A percentile compares a stretch with the other conserved stretches of the same genome.
Evolutionary conservation across 495 filamentous ascomycete genomes (phyloP).

Genomic region (Pyrenopolyporus hunteri): DNA sequence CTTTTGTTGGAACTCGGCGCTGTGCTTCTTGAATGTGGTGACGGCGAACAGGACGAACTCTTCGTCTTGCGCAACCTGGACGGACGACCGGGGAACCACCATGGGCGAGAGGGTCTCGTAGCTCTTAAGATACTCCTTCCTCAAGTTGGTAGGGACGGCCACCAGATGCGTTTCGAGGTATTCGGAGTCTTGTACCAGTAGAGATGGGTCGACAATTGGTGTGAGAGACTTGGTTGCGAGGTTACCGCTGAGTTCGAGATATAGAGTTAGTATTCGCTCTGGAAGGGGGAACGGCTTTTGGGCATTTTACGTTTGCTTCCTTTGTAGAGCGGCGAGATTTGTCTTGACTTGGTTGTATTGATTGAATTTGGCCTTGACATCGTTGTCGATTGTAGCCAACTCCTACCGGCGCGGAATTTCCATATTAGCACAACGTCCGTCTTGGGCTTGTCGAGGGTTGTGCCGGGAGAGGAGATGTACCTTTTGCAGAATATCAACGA

Average conservation of each 20-base stretch:
- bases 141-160: conserved; percentile 75
- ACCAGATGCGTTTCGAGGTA: conserved; percentile 95
- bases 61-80: conserved; percentile 76
- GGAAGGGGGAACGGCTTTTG: not conserved
- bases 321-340: conserved; percentile 75
- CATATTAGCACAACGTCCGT: conserved; percentile 19
- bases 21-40: conserved; percentile 90
- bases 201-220: conserved; percentile 77
- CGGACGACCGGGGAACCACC: conserved; percentile 87
- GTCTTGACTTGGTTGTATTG: conserved; percentile 92
- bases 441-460: not conserved
- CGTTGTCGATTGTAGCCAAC: conserved; percentile 84
- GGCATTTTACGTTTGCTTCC: conserved; percentile 76
- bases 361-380: conserved; percentile 89
- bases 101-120: conserved; percentile 85
- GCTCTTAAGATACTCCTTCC: conserved; percentile 84
- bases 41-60: conserved; percentile 90
- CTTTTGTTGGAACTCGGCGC: conserved; percentile 84
- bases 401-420: conserved; percentile 59
- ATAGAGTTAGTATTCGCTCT: conserved; percentile 3
- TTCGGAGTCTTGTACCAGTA: conserved; percentile 87
- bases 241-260: conserved; percentile 70
- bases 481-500: conserved; percentile 87
- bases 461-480: conserved; percentile 47
- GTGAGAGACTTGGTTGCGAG: conserved; percentile 91